Base-by-base conservation (phyloP, 176 grass and related monocot genomes). In the Carex kokanica region DNA sequence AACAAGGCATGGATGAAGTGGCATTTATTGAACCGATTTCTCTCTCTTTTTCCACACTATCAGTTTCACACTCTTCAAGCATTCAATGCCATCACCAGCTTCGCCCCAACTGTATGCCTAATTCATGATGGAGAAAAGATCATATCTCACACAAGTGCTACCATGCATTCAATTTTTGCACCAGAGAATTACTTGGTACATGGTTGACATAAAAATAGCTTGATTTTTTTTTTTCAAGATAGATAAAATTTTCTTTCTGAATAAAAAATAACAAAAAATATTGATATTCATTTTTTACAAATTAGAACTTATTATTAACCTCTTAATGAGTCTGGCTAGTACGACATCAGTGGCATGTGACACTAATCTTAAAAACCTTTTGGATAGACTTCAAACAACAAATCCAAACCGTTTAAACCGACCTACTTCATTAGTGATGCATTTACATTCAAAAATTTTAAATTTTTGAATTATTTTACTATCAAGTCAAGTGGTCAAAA, bases 71-170 rank as follows among this genome's bases (percentile, higher is more conserved):
- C n/a, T 82, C 36, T 49, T 82, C 21, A 65, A 29, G 36, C 80
- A 67, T 82, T 82, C 7, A 82, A 82, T 66, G 61, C 40, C 41
- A 21, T 60, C 62, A 82, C 80, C 80, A 66, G 40, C 58, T 43
- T 81, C 55, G 27, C 2, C 10, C 80, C 80, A 82, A 67, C 80
- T 27, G 31, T 51, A 54, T 67, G 12, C 40, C 79, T 18, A 25
- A 49, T 64, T 49, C 43, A 49, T 45, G 63, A 45, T 24, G 17
- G 34, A 21, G 16, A 7, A 5, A 24, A 23, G 1, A 82, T 82
- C 20, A 43, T 31, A 6, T 51, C 38, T 62, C 20, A 49, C 61
- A 82, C 59, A 61, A 27, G 36, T 51, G 64, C 59, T 51, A 51
- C 24, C 59, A 82, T 27, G 27, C 27, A 27, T 66, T 82, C 2